phyloP scores from a whole-genome alignment of 768 basidiomycete species.

The Boletus rubescentipes region DNA sequence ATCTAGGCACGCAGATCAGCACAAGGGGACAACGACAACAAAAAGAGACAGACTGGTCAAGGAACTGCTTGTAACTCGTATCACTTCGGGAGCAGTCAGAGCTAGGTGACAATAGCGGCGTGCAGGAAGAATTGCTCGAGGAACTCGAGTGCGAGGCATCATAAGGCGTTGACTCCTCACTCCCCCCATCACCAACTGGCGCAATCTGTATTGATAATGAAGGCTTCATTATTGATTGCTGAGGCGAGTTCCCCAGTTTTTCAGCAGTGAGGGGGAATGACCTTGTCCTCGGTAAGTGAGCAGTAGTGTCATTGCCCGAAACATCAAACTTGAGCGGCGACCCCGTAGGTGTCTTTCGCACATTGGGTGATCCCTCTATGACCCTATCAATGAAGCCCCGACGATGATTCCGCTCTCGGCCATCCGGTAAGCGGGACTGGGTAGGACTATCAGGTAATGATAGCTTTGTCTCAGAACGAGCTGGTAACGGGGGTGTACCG shows the following conservation, averaged over 20 bases:
- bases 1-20: conserved; percentile 42
- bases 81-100: conserved; percentile 27
- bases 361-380: conserved; percentile 27
- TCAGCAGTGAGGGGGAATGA: conserved; percentile 36
- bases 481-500: conserved; percentile 4
- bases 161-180: conserved; percentile 47
- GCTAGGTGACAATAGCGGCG: conserved; percentile 43
- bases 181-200: conserved; percentile 21
- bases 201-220: conserved; percentile 13
- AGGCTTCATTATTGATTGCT: conserved; percentile 3
- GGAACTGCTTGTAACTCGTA: conserved; percentile 57
- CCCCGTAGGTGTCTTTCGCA: conserved; percentile 51
- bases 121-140: conserved; percentile 45
- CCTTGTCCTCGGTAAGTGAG: conserved; percentile 31
- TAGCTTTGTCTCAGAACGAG: conserved; percentile 13
- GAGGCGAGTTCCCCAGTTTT: conserved; percentile 12
- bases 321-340: conserved; percentile 36
- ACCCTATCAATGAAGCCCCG: conserved; percentile 54
- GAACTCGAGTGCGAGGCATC: conserved; percentile 43
- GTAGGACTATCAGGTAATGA: conserved; percentile 6
- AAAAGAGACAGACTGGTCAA: conserved; percentile 55
- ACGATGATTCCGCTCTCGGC: conserved; percentile 48
- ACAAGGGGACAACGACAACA: background rate
- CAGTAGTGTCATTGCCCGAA: conserved; percentile 21
- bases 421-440: conserved; percentile 11